These are phyloP conservation scores for Lepidium africanum DNA, from an alignment of 345 rosid genomes.

Conservation along the genomic window DNA sequence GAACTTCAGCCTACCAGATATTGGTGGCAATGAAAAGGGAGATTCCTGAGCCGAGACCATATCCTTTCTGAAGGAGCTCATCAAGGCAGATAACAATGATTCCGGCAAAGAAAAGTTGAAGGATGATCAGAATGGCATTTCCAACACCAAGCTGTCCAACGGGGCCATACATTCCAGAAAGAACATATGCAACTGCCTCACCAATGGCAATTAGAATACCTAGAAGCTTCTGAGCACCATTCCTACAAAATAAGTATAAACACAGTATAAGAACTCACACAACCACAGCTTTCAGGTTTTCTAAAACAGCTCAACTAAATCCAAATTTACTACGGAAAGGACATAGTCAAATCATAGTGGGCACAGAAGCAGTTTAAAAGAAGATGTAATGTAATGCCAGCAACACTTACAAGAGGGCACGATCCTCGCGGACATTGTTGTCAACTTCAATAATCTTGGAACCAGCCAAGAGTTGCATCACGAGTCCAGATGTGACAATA, in stretches of 20 bases:
- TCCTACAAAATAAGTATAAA: constrained; percentile 31
- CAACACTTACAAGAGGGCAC: constrained; percentile 50
- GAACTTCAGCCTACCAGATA: constrained; percentile 47
- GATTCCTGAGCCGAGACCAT: constrained; percentile 78
- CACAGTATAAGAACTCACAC: neutral
- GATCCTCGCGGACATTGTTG: constrained; percentile 67
- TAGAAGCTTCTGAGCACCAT: constrained; percentile 78
- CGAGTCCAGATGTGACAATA: constrained; percentile 61
- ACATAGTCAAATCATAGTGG: neutral
- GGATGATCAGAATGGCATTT: constrained; percentile 68
- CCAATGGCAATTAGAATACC: constrained; percentile 74
- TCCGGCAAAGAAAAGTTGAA: constrained; percentile 80
- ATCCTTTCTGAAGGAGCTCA: constrained; percentile 80
- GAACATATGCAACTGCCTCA: constrained; percentile 80
- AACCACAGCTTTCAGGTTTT: neutral
- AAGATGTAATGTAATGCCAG: neutral
- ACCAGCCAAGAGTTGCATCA: constrained; percentile 70
- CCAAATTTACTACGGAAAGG: neutral
- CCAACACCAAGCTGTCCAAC: constrained; percentile 79
- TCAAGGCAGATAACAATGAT: constrained; percentile 79
- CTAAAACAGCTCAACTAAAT: neutral
- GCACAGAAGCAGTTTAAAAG: neutral
- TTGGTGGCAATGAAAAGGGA: constrained; percentile 90
- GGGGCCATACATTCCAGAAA: constrained; percentile 79
- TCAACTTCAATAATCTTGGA: constrained; percentile 72